Evolutionary conservation across 352 stramenopile genomes (phyloP), one percentile per base, ranked within the genome.

Genomic region (Pythium phragmitis): DNA sequence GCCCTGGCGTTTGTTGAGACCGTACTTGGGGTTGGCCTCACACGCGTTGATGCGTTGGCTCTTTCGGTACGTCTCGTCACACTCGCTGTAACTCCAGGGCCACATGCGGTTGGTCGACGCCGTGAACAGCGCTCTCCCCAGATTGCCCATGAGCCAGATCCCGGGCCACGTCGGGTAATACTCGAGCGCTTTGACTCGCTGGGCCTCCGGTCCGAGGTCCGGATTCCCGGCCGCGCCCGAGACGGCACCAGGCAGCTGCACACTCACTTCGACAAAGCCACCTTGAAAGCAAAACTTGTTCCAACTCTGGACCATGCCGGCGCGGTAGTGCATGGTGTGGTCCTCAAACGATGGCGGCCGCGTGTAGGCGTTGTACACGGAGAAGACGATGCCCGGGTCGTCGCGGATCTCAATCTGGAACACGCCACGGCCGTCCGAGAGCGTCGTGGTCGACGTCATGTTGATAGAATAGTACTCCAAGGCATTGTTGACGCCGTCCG

Each of bases 211-310:
- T 43, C 86, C 72, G 23, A 85, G 36, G 41, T 91, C 79, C 0
- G 78, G 77, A 48, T 90, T 90, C 4, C 55, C 62, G 3, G 68
- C 82, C 2, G 58, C 60, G 3, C 67, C 33, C 23, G 77, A 80
- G 0, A 79, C 70, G n/a, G 92, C 87, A 2, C 86, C 95, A 5
- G 95, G 95, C 13, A 98, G 76, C 58, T 91, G 78, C 5, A 87
- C 85, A n/a, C 77, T 66, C 0, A 97, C 88, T 69, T 98, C 95
- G 33, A 98, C 77, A 2, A 96, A 97, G 95, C 94, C 94, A 6
- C 92, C 94, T 45, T 96, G 95, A 64, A 97, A 97, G 68, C 94
- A 98, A 65, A 98, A 98, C 51, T 98, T 98, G 68, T 98, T 97
- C 93, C 92, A 98, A 0, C 71, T 82, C 70, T 98, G 91, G 2